Conservation (phyloP, 169 alveolate genomes). For the Cryptosporidium meleagridis region DNA sequence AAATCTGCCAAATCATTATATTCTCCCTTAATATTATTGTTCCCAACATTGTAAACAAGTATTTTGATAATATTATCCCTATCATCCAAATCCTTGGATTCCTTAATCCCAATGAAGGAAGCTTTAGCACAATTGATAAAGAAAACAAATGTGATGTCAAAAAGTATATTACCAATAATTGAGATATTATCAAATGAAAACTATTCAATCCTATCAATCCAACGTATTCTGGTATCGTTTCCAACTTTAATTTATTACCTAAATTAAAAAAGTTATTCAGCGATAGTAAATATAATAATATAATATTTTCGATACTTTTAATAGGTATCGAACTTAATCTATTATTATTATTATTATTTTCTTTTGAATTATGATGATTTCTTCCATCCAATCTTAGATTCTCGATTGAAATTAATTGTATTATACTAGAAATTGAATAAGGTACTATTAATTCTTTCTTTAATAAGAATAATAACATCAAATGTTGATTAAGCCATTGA, state of each 20-base stretch:
- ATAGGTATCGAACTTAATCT: background rate
- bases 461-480: slow-evolving; percentile 9
- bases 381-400: background rate
- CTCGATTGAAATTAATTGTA: slow-evolving; percentile 33
- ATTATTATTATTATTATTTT: too few species aligned
- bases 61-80: slow-evolving; percentile 14
- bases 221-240: slow-evolving; percentile 49
- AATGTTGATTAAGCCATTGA: slow-evolving; percentile 25
- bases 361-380: background rate
- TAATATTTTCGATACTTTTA: background rate
- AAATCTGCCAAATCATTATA: slow-evolving; percentile 36
- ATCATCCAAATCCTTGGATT: slow-evolving; percentile 6
- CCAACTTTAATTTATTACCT: slow-evolving; percentile 20
- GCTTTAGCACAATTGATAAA: background rate
- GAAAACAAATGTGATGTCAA: slow-evolving; percentile 43
- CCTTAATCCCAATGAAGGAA: background rate
- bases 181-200: slow-evolving; percentile 6
- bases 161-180: slow-evolving; percentile 13
- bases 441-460: background rate
- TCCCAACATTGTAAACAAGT: slow-evolving; percentile 24
- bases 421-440: slow-evolving; percentile 10
- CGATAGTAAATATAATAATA: slow-evolving; percentile 20
- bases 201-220: slow-evolving; percentile 39
- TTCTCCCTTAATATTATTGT: slow-evolving; percentile 10
- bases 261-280: slow-evolving; percentile 33